A percentile compares a stretch with the other conserved stretches of the same genome.
Evolutionary conservation across 2,329 filamentous ascomycete species (phyloP).

Genomic region (Beauveria pseudobassiana): DNA sequence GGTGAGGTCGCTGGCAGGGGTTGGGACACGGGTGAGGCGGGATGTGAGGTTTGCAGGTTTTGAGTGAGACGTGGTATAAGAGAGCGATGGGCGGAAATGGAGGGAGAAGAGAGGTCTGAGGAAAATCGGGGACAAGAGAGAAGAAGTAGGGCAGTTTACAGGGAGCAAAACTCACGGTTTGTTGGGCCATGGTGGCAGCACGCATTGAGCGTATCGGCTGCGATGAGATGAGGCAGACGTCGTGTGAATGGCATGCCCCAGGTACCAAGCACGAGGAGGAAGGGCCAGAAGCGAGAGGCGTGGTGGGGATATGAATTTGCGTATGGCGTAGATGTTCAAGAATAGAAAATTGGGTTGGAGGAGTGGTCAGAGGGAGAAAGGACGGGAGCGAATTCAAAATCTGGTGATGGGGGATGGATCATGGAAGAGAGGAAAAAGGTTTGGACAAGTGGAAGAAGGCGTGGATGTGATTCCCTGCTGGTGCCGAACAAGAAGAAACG

Average conservation of each 20-base stretch:
- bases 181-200: constrained; percentile 31
- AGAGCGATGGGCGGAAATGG: constrained; percentile 1
- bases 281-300: constrained; percentile 12
- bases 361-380: neutral
- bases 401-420: constrained; percentile 1
- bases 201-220: constrained; percentile 26
- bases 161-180: constrained; percentile 25
- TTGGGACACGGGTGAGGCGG: neutral
- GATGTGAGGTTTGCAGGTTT: constrained; percentile 3
- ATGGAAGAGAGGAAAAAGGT: constrained; percentile 9
- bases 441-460: constrained; percentile 11
- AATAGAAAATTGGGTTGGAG: neutral
- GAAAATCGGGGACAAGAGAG: constrained; percentile 13
- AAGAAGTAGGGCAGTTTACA: constrained; percentile 9
- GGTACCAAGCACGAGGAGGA: constrained; percentile 16
- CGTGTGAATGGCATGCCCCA: constrained; percentile 23
- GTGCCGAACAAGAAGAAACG: constrained; percentile 31
- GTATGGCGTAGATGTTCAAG: neutral
- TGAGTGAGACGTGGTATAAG: constrained; percentile 4
- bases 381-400: neutral
- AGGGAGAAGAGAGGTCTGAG: constrained; percentile 17
- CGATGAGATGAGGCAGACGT: constrained; percentile 22
- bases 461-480: constrained; percentile 23
- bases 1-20: neutral
- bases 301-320: neutral